Percentiles rank a stretch among this genome's conserved stretches.
phyloP scores from a whole-genome alignment of 371 early-diverging fungal species.

The Encephalitozoon romaleae region DNA sequence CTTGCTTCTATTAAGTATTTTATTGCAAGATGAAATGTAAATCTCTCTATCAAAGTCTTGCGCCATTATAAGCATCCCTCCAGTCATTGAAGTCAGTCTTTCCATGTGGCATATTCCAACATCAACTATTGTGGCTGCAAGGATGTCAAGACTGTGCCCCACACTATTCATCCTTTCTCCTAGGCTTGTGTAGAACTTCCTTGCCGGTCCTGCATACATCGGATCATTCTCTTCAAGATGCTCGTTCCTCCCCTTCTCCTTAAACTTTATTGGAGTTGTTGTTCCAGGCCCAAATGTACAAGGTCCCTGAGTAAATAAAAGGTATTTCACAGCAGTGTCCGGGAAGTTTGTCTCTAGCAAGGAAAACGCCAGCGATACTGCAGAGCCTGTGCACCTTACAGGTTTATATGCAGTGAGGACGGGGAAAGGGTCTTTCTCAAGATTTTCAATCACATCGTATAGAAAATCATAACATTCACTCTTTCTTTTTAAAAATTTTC shows the following conservation, averaged over 20 bases:
- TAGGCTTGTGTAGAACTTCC: conserved; percentile 73
- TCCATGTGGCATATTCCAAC: conserved; percentile 93
- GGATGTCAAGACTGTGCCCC: conserved; percentile 75
- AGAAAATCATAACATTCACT: conserved; percentile 80
- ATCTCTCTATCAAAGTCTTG: conserved; percentile 64
- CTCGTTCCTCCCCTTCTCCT: conserved; percentile 85
- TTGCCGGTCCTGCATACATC: conserved; percentile 77
- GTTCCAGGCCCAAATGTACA: conserved; percentile 93
- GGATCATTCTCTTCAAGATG: conserved; percentile 87
- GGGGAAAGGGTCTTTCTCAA: conserved; percentile 96
- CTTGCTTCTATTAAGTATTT: conserved; percentile 74
- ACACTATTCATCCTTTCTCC: conserved; percentile 74
- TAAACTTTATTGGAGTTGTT: conserved; percentile 78
- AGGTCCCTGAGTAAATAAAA: conserved; percentile 92
- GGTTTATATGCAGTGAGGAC: conserved; percentile 81
- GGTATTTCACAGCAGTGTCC: conserved; percentile 76
- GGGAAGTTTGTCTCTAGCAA: conserved; percentile 69
- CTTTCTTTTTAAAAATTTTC: conserved; percentile 64
- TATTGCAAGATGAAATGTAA: conserved; percentile 51
- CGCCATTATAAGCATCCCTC: conserved; percentile 84
- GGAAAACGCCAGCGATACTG: conserved; percentile 83
- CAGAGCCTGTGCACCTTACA: conserved; percentile 89
- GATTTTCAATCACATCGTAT: conserved; percentile 78
- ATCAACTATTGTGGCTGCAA: conserved; percentile 82
- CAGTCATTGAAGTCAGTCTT: conserved; percentile 75